Conservation (phyloP, 805 yeast genomes). For the Candida sanyiensis region DNA sequence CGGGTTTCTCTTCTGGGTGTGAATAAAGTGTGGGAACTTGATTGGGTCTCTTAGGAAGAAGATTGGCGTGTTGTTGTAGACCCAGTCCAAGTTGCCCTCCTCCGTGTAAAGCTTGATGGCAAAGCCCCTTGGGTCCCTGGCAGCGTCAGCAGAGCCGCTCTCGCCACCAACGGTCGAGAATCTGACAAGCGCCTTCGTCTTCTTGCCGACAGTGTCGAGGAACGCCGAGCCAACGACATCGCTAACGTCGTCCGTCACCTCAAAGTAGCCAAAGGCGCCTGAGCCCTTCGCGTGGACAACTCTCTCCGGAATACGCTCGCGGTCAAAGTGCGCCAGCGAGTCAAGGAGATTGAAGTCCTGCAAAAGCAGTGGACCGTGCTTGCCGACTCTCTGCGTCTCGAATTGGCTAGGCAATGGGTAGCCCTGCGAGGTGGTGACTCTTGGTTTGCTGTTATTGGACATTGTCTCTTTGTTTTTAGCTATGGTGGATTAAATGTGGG, state of each 20-base stretch:
- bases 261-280: constrained; percentile 85
- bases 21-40: constrained; percentile 84
- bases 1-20: constrained; percentile 84
- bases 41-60: constrained; percentile 81
- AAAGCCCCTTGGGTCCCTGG: constrained; percentile 86
- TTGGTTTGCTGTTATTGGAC: constrained; percentile 33
- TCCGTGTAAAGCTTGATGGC: constrained; percentile 76
- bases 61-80: constrained; percentile 80
- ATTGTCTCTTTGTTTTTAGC: constrained; percentile 2
- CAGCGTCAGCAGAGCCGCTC: constrained; percentile 73
- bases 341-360: constrained; percentile 82
- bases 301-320: constrained; percentile 88
- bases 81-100: constrained; percentile 81
- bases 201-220: constrained; percentile 71
- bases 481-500: background rate
- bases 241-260: constrained; percentile 78
- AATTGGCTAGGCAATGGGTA: constrained; percentile 72
- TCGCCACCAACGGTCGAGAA: constrained; percentile 90
- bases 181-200: constrained; percentile 65
- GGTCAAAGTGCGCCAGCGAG: constrained; percentile 78
- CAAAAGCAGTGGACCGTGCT: constrained; percentile 72
- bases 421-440: constrained; percentile 68
- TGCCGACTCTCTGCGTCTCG: constrained; percentile 69
- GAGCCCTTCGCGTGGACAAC: constrained; percentile 93
- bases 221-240: constrained; percentile 68